Evolutionary conservation across 2,329 filamentous ascomycete genomes (phyloP).

Genomic region (Ceratocystiopsis sp.): DNA sequence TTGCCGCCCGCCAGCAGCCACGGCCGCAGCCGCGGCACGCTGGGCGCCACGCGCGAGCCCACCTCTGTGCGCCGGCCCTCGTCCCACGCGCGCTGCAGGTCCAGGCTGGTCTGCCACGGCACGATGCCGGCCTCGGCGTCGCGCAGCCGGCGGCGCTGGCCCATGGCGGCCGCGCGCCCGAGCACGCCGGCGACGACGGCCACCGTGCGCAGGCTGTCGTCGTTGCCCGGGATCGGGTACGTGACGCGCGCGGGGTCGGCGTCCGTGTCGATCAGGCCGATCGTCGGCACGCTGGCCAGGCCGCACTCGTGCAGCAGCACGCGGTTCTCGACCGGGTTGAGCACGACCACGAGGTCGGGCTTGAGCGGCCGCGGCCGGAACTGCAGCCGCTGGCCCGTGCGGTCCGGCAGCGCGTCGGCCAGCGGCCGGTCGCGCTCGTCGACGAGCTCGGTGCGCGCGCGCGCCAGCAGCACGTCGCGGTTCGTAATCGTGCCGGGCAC

Average conservation of each 20-base stretch:
- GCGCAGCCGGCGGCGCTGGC: slow-evolving; percentile 48
- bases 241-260: slow-evolving; percentile 86
- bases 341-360: slow-evolving; percentile 78
- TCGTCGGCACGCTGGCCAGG: slow-evolving; percentile 74
- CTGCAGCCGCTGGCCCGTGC: slow-evolving; percentile 29
- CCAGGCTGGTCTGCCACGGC: slow-evolving; percentile 35
- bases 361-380: slow-evolving; percentile 38
- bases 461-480: slow-evolving; percentile 68
- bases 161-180: slow-evolving; percentile 66
- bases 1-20: too few species aligned
- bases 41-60: too few species aligned
- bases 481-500: slow-evolving; percentile 86
- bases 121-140: slow-evolving; percentile 44
- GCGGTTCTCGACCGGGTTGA: slow-evolving; percentile 89
- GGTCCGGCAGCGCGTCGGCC: slow-evolving; percentile 9
- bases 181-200: slow-evolving; percentile 72
- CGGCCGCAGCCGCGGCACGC: too few species aligned
- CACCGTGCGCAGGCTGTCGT: slow-evolving; percentile 76
- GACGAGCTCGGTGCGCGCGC: slow-evolving; percentile 39
- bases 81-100: too few species aligned
- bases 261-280: slow-evolving; percentile 89
- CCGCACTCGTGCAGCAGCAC: slow-evolving; percentile 83
- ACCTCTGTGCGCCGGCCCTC: slow-evolving; percentile 19
- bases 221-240: slow-evolving; percentile 91
- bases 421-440: slow-evolving; percentile 47